Evolutionary conservation across 495 filamentous ascomycete genomes (phyloP), one percentile per base, ranked within the genome.

Genomic region (Symbiotaphrina buchneri): DNA sequence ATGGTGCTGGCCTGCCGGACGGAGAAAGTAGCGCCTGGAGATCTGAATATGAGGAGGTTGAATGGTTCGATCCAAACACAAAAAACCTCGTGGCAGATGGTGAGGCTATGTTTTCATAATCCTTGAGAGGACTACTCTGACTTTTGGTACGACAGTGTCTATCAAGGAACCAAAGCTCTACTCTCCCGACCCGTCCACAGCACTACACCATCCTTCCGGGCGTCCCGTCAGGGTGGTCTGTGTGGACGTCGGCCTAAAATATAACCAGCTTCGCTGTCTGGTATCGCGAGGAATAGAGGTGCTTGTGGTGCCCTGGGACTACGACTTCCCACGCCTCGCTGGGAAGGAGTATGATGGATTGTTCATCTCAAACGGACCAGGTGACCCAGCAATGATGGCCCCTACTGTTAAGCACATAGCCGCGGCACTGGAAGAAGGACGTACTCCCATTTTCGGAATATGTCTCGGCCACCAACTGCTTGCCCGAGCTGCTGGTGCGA

Each of bases 331-430:
- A 30, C 51, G 50, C 22, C 64, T 74, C 23, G 71, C 67, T 23
- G 72, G 71, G 28, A 66, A 77, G 36, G 67, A 85, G 34, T 94
- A 91, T 45, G 87, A 95, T 50, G 87, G 87, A 47, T 63, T 97
- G 13, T 97, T 97, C 52, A 75, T 97, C 37, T 93, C 83, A 28
- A 97, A 97, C 55, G 87, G 87, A 32, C 87, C 87, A 18, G 87
- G 87, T 54, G 87, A 97, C 47, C 87, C 87, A 21, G 72, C 90
- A 4, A 73, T 78, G 37, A 61, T 94, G 52, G 59, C 66, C 3
- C 53, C 53, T 11, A 90, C 87, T 10, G 70, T 83, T 35, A 59
- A 70, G 38, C 72, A 83, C 48, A 70, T 97, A 39, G 45, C 65
- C 27, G 58, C 63, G 30, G 73, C 77, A 6, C 54, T 95, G 36